These are phyloP conservation scores for Solanum lycopersicoides DNA, from an alignment of 257 asterid genomes.

Conservation along the genomic window DNA sequence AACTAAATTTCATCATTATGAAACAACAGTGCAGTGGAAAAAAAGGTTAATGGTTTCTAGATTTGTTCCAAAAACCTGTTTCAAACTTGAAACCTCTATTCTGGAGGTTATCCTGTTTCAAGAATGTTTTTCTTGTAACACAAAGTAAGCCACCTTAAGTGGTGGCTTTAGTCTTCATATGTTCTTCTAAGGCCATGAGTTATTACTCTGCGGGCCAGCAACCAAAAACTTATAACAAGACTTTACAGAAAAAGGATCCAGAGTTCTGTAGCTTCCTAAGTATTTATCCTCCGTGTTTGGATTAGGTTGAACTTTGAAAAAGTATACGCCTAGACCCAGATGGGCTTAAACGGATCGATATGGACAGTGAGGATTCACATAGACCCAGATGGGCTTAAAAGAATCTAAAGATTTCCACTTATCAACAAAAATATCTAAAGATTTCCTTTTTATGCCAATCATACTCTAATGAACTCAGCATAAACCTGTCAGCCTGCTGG, in stretches of 20 bases:
- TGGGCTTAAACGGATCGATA: neutral
- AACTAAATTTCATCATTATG: neutral
- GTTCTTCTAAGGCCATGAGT: neutral
- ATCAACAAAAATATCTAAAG: neutral
- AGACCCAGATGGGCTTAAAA: neutral
- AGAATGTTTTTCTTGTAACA: neutral
- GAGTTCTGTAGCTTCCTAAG: neutral
- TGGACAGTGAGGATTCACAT: neutral
- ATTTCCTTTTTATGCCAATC: neutral
- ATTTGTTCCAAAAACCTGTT: neutral
- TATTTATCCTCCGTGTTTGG: neutral
- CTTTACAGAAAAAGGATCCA: neutral
- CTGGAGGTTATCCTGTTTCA: neutral
- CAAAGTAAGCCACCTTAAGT: neutral
- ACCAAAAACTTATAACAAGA: neutral
- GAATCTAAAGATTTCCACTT: neutral
- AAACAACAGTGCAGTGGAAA: neutral
- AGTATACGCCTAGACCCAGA: neutral
- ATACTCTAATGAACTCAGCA: neutral
- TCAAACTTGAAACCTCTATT: neutral
- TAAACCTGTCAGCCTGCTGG: slow-evolving; percentile 55
- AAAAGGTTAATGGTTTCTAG: neutral
- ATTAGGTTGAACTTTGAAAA: neutral
- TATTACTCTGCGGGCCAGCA: neutral
- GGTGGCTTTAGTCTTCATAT: neutral